A percentile compares a stretch with the other conserved stretches of the same genome.
Conservation (phyloP, 176 grass and related monocot species). For the Alloteropsis semialata region DNA sequence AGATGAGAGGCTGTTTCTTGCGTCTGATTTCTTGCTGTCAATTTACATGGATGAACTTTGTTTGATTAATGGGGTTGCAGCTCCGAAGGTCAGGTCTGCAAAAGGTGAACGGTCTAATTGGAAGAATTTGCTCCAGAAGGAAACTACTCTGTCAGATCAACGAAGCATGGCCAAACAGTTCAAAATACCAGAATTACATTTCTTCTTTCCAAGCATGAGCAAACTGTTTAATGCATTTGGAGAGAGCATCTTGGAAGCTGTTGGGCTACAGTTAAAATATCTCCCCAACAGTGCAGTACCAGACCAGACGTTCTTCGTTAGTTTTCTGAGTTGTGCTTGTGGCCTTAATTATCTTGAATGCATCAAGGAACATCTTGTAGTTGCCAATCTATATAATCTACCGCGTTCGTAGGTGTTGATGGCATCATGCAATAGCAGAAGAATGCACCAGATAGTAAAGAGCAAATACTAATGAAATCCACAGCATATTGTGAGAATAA, state of each 20-base stretch:
- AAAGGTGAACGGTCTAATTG: conserved; percentile 36
- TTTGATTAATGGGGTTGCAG: conserved; percentile 56
- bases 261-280: conserved; percentile 82
- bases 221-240: conserved; percentile 64
- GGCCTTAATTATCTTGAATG: conserved; percentile 79
- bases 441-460: conserved; percentile 30
- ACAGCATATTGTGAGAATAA: conserved; percentile 11
- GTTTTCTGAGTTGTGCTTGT: conserved; percentile 96
- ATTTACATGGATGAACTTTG: conserved; percentile 83
- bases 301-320: conserved; percentile 90
- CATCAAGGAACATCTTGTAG: conserved; percentile 54
- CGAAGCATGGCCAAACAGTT: conserved; percentile 40
- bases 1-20: conserved; percentile 70
- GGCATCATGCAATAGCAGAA: conserved; percentile 17
- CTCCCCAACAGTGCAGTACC: conserved; percentile 68
- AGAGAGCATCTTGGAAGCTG: conserved; percentile 86
- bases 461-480: conserved; percentile 4
- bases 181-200: conserved; percentile 68
- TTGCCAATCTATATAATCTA: conserved; percentile 27
- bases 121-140: conserved; percentile 40
- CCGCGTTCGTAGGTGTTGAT: conserved; percentile 26
- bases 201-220: conserved; percentile 87
- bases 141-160: conserved; percentile 28
- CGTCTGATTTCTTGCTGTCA: conserved; percentile 92
- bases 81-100: conserved; percentile 39